Percentiles rank a stretch among this genome's conserved stretches.
Conservation (phyloP, 495 filamentous ascomycete species). For the Chlorociboria aeruginascens region DNA sequence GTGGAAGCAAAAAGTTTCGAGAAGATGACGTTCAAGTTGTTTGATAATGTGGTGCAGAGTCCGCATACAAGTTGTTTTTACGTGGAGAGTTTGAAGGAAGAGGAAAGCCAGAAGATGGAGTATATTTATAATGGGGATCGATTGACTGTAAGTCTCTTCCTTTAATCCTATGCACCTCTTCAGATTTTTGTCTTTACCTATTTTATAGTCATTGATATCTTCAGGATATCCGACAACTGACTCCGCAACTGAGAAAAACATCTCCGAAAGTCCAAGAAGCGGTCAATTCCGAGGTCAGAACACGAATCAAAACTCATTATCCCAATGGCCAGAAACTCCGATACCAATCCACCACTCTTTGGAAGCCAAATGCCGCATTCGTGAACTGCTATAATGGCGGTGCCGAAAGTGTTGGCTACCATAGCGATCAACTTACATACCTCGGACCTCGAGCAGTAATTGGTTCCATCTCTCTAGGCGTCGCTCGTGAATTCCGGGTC, state of each 20-base stretch:
- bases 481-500: conserved; percentile 82
- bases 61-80: conserved; percentile 77
- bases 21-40: conserved; percentile 66
- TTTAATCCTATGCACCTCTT: not conserved
- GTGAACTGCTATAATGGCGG: conserved; percentile 87
- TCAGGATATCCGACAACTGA: conserved; percentile 61
- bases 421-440: conserved; percentile 87
- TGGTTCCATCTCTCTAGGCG: conserved; percentile 80
- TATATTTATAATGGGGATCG: conserved; percentile 75
- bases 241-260: conserved; percentile 56
- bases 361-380: conserved; percentile 81
- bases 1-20: conserved; percentile 64
- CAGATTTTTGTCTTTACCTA: not conserved
- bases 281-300: conserved; percentile 63
- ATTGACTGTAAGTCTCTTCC: conserved; percentile 33
- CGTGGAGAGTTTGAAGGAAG: conserved; percentile 47
- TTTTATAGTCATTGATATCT: not conserved
- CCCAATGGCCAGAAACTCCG: conserved; percentile 48
- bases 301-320: conserved; percentile 46
- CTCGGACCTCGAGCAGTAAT: conserved; percentile 81
- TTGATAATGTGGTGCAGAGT: conserved; percentile 69
- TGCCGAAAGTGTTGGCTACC: conserved; percentile 74
- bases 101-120: conserved; percentile 45
- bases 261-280: conserved; percentile 51
- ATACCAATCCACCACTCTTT: conserved; percentile 58